phyloP scores from a whole-genome alignment of 176 grass and related monocot genomes.

The Juncus inflexus region DNA sequence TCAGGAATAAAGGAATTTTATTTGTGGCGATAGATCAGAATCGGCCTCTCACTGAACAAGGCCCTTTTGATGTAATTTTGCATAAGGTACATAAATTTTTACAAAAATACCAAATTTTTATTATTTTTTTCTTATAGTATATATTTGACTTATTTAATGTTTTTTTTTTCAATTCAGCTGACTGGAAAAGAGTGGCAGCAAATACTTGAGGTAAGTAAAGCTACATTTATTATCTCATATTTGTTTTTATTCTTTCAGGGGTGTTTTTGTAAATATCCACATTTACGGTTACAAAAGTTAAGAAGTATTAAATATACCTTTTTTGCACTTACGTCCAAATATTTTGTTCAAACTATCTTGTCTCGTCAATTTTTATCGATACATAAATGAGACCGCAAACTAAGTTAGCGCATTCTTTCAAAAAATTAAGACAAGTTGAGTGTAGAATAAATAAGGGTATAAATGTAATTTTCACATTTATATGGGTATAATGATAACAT shows the following conservation, averaged over 20 bases:
- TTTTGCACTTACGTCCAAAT: too few relatives aligned
- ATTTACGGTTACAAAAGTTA: background rate
- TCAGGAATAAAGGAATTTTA: constrained; percentile 86
- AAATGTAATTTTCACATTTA: too few relatives aligned
- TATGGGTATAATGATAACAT: too few relatives aligned
- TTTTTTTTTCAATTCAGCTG: constrained; percentile 37
- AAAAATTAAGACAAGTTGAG: too few relatives aligned
- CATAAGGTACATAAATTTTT: constrained; percentile 63
- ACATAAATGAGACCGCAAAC: too few relatives aligned
- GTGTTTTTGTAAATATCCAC: constrained; percentile 3
- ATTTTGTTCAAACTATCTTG: too few relatives aligned
- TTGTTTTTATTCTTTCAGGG: background rate
- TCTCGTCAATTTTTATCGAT: too few relatives aligned
- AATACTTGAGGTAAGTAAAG: constrained; percentile 60
- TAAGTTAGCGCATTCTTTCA: too few relatives aligned
- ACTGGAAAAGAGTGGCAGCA: constrained; percentile 81
- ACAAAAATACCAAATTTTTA: background rate
- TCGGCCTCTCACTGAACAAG: constrained; percentile 66
- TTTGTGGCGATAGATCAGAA: constrained; percentile 69
- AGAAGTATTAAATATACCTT: background rate
- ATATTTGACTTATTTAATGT: constrained; percentile 26
- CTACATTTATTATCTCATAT: background rate
- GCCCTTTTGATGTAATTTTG: constrained; percentile 90
- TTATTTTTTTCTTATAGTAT: constrained; percentile 24
- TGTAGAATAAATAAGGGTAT: too few relatives aligned